phyloP scores from a whole-genome alignment of 108 stramenopile genomes.

The Fistulifera pelliculosa region DNA sequence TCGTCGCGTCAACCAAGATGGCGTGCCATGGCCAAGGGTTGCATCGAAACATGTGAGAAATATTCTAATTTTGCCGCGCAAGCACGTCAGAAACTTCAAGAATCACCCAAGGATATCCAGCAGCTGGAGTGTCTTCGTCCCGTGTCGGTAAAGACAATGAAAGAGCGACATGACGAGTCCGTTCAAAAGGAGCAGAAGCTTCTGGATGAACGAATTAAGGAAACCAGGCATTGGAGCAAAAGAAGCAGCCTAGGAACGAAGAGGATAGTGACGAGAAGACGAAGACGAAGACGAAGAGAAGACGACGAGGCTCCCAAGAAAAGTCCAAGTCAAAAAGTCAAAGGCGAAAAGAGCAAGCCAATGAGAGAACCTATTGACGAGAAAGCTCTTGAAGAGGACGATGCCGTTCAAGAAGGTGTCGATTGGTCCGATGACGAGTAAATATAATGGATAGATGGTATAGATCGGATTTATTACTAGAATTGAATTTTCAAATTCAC shows the following conservation, averaged over 20 bases:
- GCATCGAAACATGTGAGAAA: conserved; percentile 68
- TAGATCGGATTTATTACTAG: conserved; percentile 10
- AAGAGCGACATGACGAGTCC: conserved; percentile 58
- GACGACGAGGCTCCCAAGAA: no score
- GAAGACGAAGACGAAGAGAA: conserved; percentile 7
- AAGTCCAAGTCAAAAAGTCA: no score
- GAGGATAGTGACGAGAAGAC: conserved; percentile 20
- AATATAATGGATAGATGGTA: no score
- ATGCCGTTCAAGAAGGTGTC: conserved; percentile 77
- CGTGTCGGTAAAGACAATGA: conserved; percentile 52
- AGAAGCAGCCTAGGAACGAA: conserved; percentile 12
- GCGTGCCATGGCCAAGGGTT: conserved; percentile 77
- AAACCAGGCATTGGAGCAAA: conserved; percentile 13
- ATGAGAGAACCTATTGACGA: neutral
- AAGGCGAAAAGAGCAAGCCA: no score
- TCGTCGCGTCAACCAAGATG: conserved; percentile 54
- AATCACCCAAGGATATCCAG: conserved; percentile 83
- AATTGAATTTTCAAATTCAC: neutral
- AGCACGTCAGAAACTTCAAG: conserved; percentile 43
- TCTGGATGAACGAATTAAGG: neutral
- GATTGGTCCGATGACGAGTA: conserved; percentile 78
- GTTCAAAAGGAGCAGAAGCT: conserved; percentile 65
- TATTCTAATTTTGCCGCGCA: conserved; percentile 40
- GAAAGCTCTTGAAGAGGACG: conserved; percentile 35
- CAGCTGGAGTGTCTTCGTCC: conserved; percentile 73